These are phyloP conservation scores for Thalassiosira exigua DNA, from an alignment of 352 stramenopile species.

Conservation along the genomic window DNA sequence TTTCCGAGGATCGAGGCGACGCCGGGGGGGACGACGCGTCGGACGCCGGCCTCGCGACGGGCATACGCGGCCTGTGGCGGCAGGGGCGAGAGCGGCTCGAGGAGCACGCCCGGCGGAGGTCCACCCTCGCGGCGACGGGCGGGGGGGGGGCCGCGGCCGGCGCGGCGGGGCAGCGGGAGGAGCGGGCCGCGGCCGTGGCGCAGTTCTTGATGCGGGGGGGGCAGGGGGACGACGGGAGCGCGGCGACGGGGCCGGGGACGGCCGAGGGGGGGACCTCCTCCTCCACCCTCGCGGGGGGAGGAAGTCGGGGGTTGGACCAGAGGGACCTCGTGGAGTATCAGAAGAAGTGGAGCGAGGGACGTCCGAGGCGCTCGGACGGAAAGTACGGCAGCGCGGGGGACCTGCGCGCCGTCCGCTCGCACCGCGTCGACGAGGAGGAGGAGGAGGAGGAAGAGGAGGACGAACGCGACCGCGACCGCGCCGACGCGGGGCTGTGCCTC, in stretches of 20 bases:
- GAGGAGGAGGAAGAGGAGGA: conserved; percentile 28
- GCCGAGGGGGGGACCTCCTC: not conserved
- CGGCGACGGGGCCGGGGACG: not conserved
- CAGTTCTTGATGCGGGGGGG: conserved; percentile 38
- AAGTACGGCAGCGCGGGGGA: not conserved
- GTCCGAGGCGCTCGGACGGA: too few relatives aligned
- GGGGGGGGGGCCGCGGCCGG: not conserved
- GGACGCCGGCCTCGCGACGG: not conserved
- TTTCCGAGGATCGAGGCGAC: too few relatives aligned
- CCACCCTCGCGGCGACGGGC: not conserved
- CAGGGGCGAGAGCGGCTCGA: conserved; percentile 55
- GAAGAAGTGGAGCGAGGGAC: conserved; percentile 34
- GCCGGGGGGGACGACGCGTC: not conserved
- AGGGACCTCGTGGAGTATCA: conserved; percentile 47
- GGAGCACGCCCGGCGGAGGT: conserved; percentile 23
- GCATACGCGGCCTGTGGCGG: conserved; percentile 55
- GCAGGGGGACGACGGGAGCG: not conserved
- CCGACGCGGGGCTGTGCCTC: conserved; percentile 47
- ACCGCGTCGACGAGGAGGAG: not conserved
- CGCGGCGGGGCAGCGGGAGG: conserved; percentile 18
- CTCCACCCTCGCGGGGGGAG: not conserved
- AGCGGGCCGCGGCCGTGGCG: conserved; percentile 46
- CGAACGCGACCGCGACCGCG: not conserved
- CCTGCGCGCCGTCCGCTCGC: not conserved
- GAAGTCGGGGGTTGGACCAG: not conserved